phyloP scores from a whole-genome alignment of 2,329 filamentous ascomycete species.

The Cytospora leucostoma region DNA sequence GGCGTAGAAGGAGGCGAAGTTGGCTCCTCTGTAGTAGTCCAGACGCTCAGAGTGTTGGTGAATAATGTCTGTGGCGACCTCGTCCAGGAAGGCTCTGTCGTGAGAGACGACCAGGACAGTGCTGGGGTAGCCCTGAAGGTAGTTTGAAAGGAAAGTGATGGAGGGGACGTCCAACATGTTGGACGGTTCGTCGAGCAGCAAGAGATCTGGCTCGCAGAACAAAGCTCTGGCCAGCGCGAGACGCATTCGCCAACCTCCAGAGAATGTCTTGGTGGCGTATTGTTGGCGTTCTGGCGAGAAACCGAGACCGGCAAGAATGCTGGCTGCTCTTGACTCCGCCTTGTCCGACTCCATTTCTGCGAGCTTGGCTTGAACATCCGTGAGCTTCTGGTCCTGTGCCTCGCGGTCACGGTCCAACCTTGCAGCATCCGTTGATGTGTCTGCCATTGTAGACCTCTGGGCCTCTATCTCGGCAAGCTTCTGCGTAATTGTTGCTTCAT shows the following conservation, averaged over 20 bases:
- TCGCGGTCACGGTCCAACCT: slow-evolving; percentile 85
- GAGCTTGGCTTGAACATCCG: slow-evolving; percentile 87
- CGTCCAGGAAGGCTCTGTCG: slow-evolving; percentile 98
- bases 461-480: slow-evolving; percentile 76
- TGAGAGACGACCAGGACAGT: slow-evolving; percentile 96
- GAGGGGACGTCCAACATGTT: slow-evolving; percentile 99
- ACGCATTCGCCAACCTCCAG: slow-evolving; percentile 99
- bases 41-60: slow-evolving; percentile 96
- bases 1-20: slow-evolving; percentile 96
- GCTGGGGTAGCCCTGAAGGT: slow-evolving; percentile 90
- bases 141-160: slow-evolving; percentile 95
- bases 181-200: slow-evolving; percentile 97
- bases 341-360: slow-evolving; percentile 99
- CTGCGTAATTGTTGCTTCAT: slow-evolving; percentile 82
- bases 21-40: slow-evolving; percentile 97
- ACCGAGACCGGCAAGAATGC: slow-evolving; percentile 93
- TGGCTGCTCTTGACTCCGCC: slow-evolving; percentile 91
- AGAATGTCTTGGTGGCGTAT: slow-evolving; percentile 94
- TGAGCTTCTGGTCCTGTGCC: slow-evolving; percentile 84
- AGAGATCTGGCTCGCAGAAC: slow-evolving; percentile 94
- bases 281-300: slow-evolving; percentile 94
- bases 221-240: slow-evolving; percentile 90
- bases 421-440: slow-evolving; percentile 86
- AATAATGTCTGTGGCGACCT: slow-evolving; percentile 98
- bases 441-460: slow-evolving; percentile 77